phyloP scores from a whole-genome alignment of 2,329 filamentous ascomycete genomes.

The Didymellaceae sp. region DNA sequence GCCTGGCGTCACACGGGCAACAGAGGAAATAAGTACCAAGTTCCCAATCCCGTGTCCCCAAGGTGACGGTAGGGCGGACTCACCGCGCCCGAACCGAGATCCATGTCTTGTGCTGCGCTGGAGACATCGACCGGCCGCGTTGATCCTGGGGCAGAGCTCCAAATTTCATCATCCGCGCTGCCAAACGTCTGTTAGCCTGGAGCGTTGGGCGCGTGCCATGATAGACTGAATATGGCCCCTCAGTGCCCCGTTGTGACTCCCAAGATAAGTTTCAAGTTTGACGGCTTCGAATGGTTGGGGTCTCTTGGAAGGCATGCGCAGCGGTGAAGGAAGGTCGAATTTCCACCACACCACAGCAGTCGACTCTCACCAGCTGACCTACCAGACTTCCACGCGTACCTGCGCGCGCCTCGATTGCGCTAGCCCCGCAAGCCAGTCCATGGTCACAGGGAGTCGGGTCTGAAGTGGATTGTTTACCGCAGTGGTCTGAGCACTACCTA shows the following conservation, averaged over 20 bases:
- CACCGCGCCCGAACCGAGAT: conserved; percentile 2
- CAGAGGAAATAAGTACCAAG: neutral
- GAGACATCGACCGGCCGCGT: conserved; percentile 7
- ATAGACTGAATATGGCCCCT: neutral
- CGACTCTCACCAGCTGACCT: conserved; percentile 4
- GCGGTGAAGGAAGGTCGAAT: conserved; percentile 6
- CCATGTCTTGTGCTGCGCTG: conserved; percentile 11
- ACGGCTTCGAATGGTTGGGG: neutral
- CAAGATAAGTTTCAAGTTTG: conserved; percentile 10
- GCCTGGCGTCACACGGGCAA: neutral
- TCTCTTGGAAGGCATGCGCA: neutral
- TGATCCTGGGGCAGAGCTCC: conserved; percentile 12
- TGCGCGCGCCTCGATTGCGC: conserved; percentile 5
- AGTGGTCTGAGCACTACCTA: conserved; percentile 24
- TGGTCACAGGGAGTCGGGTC: conserved; percentile 20
- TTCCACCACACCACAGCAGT: neutral
- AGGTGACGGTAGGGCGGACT: conserved; percentile 6
- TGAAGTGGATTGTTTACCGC: conserved; percentile 19
- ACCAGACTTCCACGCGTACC: conserved; percentile 9
- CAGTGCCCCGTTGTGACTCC: conserved; percentile 3
- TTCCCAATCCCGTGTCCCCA: conserved; percentile 2
- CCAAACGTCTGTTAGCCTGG: conserved; percentile 8
- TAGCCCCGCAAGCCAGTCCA: conserved; percentile 30
- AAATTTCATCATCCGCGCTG: conserved; percentile 14
- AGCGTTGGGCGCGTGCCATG: conserved; percentile 6